Conservation (phyloP, 2,329 filamentous ascomycete genomes). For the Lecanicillium sp. region DNA sequence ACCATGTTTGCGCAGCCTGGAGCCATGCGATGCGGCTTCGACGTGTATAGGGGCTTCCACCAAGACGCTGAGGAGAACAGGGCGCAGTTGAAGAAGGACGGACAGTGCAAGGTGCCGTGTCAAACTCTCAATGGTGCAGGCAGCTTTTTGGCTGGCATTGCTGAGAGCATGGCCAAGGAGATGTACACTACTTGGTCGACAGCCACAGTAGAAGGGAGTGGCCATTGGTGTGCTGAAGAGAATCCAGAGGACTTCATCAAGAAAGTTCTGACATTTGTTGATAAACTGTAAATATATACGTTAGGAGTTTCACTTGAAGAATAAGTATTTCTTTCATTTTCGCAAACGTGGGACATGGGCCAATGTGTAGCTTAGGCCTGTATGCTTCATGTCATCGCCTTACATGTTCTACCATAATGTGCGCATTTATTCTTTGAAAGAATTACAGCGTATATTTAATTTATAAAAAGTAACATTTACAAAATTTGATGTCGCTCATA, state of each 20-base stretch:
- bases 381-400: too few species aligned
- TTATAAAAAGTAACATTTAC: too few species aligned
- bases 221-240: constrained; percentile 4
- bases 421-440: too few species aligned
- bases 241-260: constrained; percentile 2
- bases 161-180: background rate
- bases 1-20: constrained; percentile 25
- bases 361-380: too few species aligned
- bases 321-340: too few species aligned
- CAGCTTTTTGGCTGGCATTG: constrained; percentile 1
- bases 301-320: too few species aligned
- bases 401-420: too few species aligned
- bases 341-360: too few species aligned
- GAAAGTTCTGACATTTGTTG: background rate
- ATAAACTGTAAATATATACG: background rate
- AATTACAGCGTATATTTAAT: too few species aligned
- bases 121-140: constrained; percentile 5
- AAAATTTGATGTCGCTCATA: too few species aligned
- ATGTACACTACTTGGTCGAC: constrained; percentile 1
- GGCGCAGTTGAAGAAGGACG: constrained; percentile 18
- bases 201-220: background rate
- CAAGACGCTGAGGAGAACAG: constrained; percentile 22
- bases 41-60: constrained; percentile 24
- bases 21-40: constrained; percentile 23
- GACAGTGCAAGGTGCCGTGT: constrained; percentile 14